A percentile compares a stretch with the other conserved stretches of the same genome.
These are phyloP conservation scores for Hibiscus mutabilis DNA, from an alignment of 345 rosid species.

Conservation along the genomic window DNA sequence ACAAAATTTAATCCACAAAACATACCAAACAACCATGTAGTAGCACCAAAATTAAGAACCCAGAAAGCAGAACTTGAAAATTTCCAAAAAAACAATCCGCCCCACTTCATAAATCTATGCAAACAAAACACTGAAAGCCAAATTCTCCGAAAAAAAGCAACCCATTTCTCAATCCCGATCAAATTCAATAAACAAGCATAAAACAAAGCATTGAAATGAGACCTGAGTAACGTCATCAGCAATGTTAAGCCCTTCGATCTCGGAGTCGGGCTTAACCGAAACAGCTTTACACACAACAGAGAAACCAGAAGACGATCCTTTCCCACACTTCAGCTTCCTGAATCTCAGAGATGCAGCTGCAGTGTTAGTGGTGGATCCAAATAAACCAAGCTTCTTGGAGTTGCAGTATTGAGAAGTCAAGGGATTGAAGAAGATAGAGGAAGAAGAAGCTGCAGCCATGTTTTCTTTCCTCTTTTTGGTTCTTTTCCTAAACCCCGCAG, in stretches of 20 bases:
- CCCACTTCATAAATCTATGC: slow-evolving; percentile 3
- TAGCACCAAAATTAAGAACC: neutral
- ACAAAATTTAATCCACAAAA: neutral
- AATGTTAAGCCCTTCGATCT: slow-evolving; percentile 68
- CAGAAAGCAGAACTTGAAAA: neutral
- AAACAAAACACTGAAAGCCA: neutral
- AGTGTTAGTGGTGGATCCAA: slow-evolving; percentile 13
- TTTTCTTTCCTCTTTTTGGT: neutral
- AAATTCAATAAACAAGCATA: neutral
- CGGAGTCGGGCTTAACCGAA: slow-evolving; percentile 44
- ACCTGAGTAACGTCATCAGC: slow-evolving; percentile 87
- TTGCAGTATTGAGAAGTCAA: slow-evolving; percentile 34
- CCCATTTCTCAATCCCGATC: neutral
- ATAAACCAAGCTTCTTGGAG: slow-evolving; percentile 21
- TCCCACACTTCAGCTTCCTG: slow-evolving; percentile 20
- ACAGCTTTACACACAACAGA: slow-evolving; percentile 70
- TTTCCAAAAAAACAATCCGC: neutral
- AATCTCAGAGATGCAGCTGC: slow-evolving; percentile 11
- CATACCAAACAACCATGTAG: neutral
- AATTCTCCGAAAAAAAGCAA: slow-evolving; percentile 1
- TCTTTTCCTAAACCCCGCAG: too few species aligned
- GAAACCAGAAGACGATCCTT: slow-evolving; percentile 18
- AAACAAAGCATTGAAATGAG: neutral
- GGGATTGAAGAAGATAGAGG: slow-evolving; percentile 33
- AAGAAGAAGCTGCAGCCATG: slow-evolving; percentile 31